Base-by-base conservation (phyloP, 805 yeast genomes). In the Saccharomycopsis sp. region DNA sequence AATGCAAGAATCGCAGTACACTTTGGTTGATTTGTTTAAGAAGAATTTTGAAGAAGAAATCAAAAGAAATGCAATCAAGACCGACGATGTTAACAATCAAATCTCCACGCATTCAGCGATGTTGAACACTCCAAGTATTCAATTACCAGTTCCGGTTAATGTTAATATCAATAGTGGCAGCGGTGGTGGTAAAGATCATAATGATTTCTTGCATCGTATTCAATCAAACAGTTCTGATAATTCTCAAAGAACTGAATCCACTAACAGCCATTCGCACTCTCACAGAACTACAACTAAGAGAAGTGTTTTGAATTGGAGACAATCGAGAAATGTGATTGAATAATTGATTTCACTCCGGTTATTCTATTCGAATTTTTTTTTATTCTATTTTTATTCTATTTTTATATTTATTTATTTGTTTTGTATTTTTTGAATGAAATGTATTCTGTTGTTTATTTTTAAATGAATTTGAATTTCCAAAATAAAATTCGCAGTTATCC, bases 21-120 rank as follows among this genome's bases (percentile, higher is more conserved):
- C 79, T 11, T 67, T 87, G 63, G 71, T 77, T 31, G 74, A 71
- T 27, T 62, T 86, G 46, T 85, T 75, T 64, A 70, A 69, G 52
- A 72, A 72, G 63, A 85, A 86, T 58, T 87, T 87, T 61, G 65
- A 66, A 22, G 71, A 65, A 4, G 96, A 87, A 53, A 79, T 88
- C 32, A 48, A 48, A 43, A 58, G 61, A 43, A 62, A 66, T 24
- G 52, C 56, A 1, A 51, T 66, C n/a, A 45, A 46, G 13, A 44
- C 63, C 5, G 45, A 51, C 13, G 62, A 62, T 4, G 50, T 60
- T 26, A 57, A 56, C 20, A 33, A 29, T 14, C 48, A 55, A 23
- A 46, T 55, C 16, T 46, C 57, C 4, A 43, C 46, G 9, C 48
- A 46, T 23, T 38, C 52, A 11, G 42, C 42, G 8, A 35, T 45